These are phyloP conservation scores for Centaurea solstitialis DNA, from an alignment of 129 eudicot genomes.

Conservation along the genomic window DNA sequence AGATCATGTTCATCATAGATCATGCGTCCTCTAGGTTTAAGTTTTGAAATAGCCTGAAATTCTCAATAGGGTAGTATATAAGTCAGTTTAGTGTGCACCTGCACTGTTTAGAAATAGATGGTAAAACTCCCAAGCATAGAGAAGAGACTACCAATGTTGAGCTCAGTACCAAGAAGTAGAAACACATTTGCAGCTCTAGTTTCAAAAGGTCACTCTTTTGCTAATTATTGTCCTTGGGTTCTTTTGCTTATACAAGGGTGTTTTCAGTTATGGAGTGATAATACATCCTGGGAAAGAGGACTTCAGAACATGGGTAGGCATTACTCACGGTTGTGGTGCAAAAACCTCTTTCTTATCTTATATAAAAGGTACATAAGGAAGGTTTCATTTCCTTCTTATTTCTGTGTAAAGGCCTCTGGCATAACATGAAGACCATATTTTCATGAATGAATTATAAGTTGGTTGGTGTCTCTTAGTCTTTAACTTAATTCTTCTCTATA, in stretches of 20 bases:
- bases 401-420: not conserved
- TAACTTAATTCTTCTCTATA: not conserved
- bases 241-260: not conserved
- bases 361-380: not conserved
- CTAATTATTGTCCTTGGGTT: not conserved
- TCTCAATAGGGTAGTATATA: not conserved
- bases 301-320: not conserved
- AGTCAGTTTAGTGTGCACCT: not conserved
- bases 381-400: not conserved
- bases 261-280: not conserved
- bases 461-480: not conserved
- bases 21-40: not conserved
- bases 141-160: not conserved
- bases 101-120: not conserved
- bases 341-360: not conserved
- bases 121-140: not conserved
- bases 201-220: not conserved
- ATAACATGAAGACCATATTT: not conserved
- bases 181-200: not conserved
- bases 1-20: not conserved
- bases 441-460: not conserved
- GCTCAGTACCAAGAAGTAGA: not conserved
- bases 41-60: not conserved
- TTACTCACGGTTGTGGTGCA: not conserved
- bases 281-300: not conserved